Conservation (phyloP, 148 eudicot genomes). For the Amaranthus palmeri region DNA sequence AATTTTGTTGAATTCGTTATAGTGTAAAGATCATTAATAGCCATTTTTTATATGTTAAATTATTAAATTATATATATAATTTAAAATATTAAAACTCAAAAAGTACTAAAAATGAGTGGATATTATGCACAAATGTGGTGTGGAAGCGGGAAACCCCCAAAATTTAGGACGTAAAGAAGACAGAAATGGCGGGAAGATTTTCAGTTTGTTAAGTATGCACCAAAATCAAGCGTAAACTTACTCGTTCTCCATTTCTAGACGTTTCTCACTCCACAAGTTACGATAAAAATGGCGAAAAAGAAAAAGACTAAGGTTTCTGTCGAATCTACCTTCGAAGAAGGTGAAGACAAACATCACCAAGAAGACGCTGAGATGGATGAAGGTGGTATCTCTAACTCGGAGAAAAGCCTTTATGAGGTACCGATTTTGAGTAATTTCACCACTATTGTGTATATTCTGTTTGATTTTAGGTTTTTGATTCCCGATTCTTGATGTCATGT, state of each 20-base stretch:
- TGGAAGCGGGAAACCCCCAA: constrained; percentile 29
- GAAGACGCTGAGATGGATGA: constrained; percentile 23
- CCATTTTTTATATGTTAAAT: too few species aligned
- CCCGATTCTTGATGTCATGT: background rate
- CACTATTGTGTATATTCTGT: background rate
- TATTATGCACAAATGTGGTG: too few species aligned
- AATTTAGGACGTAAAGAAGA: background rate
- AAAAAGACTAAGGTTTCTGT: constrained; percentile 58
- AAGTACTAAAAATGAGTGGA: too few species aligned
- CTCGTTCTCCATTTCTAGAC: constrained; percentile 12
- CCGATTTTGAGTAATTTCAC: background rate
- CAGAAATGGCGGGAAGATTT: constrained; percentile 49
- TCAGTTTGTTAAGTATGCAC: background rate
- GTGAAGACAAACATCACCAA: constrained; percentile 24
- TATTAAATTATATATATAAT: too few species aligned
- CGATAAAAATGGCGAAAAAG: constrained; percentile 44
- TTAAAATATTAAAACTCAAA: too few species aligned
- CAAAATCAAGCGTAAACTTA: background rate
- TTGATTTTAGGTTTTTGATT: constrained; percentile 4
- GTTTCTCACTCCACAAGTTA: constrained; percentile 7
- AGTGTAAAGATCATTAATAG: too few species aligned
- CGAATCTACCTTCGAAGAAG: constrained; percentile 28
- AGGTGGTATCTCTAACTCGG: constrained; percentile 21
- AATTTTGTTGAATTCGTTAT: too few species aligned
- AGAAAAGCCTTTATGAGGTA: constrained; percentile 71